Evolutionary conservation across 129 eudicot genomes (phyloP), one percentile per base, ranked within the genome.

Genomic region (Erigeron canadensis): DNA sequence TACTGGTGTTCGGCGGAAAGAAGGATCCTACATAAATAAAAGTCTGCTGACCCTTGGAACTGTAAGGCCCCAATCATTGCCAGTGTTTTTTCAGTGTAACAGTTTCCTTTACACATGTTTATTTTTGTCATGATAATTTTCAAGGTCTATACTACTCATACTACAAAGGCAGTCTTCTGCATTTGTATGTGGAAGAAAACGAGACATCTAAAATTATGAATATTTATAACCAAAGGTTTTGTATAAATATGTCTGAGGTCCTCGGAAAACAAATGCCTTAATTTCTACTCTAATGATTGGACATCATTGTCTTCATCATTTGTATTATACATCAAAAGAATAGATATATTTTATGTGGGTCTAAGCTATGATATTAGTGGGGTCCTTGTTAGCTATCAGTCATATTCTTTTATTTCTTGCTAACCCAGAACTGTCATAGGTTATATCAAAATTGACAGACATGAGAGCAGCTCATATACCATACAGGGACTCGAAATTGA

Each of bases 1-100:
- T 21, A 81, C 83, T 18, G 97, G 99, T 50, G 86, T 94, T 81
- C 90, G 97, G 54, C 82, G 97, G 53, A 94, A 94, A 81, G 98
- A 94, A 82, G 99, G 99, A 77, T 80, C 99, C 59, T 94, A 89
- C 76, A 90, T 94, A 64, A 94, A 94, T 60, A 94, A 94, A 77
- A 89, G 97, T 85, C 89, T 94, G 84, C 86, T 94, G 67, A 94
- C 97, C 73, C 97, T 94, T 77, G 99, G 99, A 86, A 90, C 99
- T 84, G 99, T 94, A 89, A 94, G 99, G 79, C 84, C 84, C 80
- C 75, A 46, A 63, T 71, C 77, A 63, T 79, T 80, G 77, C 82
- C 81, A 76, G 80, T 85, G 41, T 79, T 66, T 80, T 69, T 57
- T 76, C 77, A 71, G 74, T 71, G 80, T 75, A 76, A 56, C 71